Evolutionary conservation across 148 eudicot genomes (phyloP).

Genomic region (Vaccinium macrocarpon): DNA sequence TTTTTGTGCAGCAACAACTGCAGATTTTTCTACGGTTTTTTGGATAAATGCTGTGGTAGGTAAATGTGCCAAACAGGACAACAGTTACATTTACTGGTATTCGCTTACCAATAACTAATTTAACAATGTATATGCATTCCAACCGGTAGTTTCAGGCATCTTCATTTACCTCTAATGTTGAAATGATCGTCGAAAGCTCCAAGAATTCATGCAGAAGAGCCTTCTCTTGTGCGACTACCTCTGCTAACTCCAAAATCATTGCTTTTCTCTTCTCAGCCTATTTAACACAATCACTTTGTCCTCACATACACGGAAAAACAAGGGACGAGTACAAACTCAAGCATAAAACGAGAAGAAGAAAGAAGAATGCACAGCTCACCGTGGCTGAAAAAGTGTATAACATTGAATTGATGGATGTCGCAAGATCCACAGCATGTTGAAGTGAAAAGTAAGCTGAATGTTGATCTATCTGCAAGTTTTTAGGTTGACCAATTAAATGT

Average conservation of each 20-base stretch:
- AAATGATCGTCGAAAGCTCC: slow-evolving; percentile 29
- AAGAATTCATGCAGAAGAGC: slow-evolving; percentile 43
- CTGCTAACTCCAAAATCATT: slow-evolving; percentile 34
- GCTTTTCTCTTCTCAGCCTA: slow-evolving; percentile 28
- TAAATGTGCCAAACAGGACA: too few relatives aligned
- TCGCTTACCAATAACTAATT: too few relatives aligned
- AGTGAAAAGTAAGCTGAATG: slow-evolving; percentile 28
- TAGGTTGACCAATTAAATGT: not conserved
- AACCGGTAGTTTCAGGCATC: not conserved
- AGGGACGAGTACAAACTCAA: not conserved
- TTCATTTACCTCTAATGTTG: slow-evolving; percentile 40
- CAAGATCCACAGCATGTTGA: slow-evolving; percentile 33
- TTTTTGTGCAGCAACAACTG: not conserved
- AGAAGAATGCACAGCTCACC: slow-evolving; percentile 21
- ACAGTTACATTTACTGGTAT: too few relatives aligned
- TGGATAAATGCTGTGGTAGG: too few relatives aligned
- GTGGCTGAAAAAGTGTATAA: slow-evolving; percentile 20
- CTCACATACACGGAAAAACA: not conserved
- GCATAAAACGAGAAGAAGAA: not conserved
- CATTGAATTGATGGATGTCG: slow-evolving; percentile 29
- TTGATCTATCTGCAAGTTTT: slow-evolving; percentile 36
- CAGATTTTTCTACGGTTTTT: too few relatives aligned
- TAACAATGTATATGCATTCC: not conserved
- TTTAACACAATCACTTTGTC: not conserved
- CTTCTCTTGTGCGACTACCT: slow-evolving; percentile 39